These are phyloP conservation scores for Draba incana DNA, from an alignment of 345 rosid genomes.

Conservation along the genomic window DNA sequence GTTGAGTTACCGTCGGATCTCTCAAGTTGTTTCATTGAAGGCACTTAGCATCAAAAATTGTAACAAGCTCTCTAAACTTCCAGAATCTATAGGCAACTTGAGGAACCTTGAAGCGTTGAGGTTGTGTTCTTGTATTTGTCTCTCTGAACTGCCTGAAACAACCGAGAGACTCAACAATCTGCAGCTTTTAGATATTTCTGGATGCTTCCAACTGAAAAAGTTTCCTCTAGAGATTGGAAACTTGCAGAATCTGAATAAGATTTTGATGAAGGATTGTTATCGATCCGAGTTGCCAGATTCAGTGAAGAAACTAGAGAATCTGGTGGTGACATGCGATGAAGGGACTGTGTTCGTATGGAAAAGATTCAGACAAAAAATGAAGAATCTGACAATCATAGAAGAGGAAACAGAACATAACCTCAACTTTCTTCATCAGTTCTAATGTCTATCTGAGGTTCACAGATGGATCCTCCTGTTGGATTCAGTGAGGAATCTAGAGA, in stretches of 20 bases:
- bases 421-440: too few relatives aligned
- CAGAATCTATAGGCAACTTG: constrained; percentile 47
- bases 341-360: constrained; percentile 48
- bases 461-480: too few relatives aligned
- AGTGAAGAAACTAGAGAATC: constrained; percentile 38
- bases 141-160: constrained; percentile 50
- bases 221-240: constrained; percentile 52
- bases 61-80: constrained; percentile 49
- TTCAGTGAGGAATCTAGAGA: too few relatives aligned
- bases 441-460: too few relatives aligned
- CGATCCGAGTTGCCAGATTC: constrained; percentile 46
- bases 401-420: constrained; percentile 22
- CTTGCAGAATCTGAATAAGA: constrained; percentile 44
- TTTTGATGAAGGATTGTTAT: constrained; percentile 56
- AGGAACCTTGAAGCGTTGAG: constrained; percentile 46
- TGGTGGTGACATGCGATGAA: constrained; percentile 58
- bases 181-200: constrained; percentile 51
- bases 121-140: constrained; percentile 51
- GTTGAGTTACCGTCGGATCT: constrained; percentile 45
- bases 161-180: constrained; percentile 43
- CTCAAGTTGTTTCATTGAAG: constrained; percentile 40
- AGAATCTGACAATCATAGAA: constrained; percentile 20
- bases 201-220: constrained; percentile 43
- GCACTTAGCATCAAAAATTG: constrained; percentile 64
- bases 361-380: constrained; percentile 23